These are phyloP conservation scores for Hylodesmum podocarpum DNA, from an alignment of 306 rosid genomes.

Conservation along the genomic window DNA sequence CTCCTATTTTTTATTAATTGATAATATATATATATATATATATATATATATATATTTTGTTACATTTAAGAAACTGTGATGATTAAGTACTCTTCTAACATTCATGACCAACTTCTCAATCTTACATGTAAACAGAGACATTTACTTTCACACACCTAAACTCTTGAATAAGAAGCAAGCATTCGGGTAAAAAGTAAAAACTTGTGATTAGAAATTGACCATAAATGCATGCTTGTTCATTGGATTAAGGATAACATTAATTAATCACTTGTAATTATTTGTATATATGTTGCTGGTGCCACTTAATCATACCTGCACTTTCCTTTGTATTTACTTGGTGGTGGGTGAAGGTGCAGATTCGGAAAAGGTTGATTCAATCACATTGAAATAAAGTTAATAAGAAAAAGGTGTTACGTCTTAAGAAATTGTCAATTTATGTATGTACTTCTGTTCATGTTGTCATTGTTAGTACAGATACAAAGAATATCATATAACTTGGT, in stretches of 20 bases:
- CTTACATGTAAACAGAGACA: conserved; percentile 34
- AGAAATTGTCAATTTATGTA: neutral
- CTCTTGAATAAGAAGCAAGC: conserved; percentile 39
- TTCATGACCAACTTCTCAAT: conserved; percentile 29
- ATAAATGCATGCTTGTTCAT: neutral
- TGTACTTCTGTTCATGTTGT: conserved; percentile 10
- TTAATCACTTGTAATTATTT: neutral
- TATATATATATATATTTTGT: no score
- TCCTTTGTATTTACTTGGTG: conserved; percentile 11
- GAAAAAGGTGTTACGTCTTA: neutral
- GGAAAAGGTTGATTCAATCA: conserved; percentile 18
- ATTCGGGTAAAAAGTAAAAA: conserved; percentile 29
- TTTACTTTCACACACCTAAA: conserved; percentile 1
- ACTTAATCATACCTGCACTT: neutral
- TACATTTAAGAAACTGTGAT: no score
- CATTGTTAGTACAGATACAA: neutral
- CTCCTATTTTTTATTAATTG: no score
- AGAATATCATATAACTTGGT: conserved; percentile 18
- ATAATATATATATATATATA: no score
- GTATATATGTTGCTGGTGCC: neutral
- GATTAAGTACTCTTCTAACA: no score
- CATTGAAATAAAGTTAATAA: conserved; percentile 13
- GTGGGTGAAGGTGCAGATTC: conserved; percentile 21
- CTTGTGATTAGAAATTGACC: conserved; percentile 30
- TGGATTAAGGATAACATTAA: conserved; percentile 3